Base-by-base conservation (phyloP, 345 rosid genomes). In the Pistacia integerrima region DNA sequence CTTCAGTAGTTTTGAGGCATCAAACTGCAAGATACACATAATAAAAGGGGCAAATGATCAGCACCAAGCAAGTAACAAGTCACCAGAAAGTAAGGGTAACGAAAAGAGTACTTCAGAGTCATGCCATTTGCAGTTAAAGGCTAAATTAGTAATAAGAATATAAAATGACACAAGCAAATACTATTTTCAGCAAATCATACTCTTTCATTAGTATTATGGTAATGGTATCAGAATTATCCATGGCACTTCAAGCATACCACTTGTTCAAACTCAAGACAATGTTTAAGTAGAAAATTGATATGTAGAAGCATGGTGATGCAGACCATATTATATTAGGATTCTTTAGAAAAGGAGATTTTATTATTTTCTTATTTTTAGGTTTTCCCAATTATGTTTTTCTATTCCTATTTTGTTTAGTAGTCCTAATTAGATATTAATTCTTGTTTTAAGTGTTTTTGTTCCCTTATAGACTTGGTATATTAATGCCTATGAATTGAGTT, bases 1-100 rank as follows among this genome's bases (percentile, higher is more conserved):
- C 85, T 91, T 96, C 87, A 80, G 88, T 75, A 96, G 78, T 84
- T 90, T 96, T 69, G 80, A 84, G 73, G 88, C 85, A 82, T 92
- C 99, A 84, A 93, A 93, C 99, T 93, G 77, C 62, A 75, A 46
- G 38, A n/a, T 17, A 20, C 20, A 69, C 30, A 38, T 1, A 41
- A 22, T 63, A 33, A 38, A 65, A 14, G 77, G 63, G 60, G 68
- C 16, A 73, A 73, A 62, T 16, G 51, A 36, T 76, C 38, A 76
- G 51, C 16, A 51, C 11, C 51, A 69, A 65, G 48, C 46, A 62
- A 68, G 55, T 54, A 54, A 69, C 62, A 63, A 18, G 16, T 67
- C 17, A 76, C 25, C 52, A 72, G n/a, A 70, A 41, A 41, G 35
- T 41, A 59, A 41, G 52, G 67, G 35, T 13, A 70, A 5, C 3